These are phyloP conservation scores for Mucor saturninus DNA, from an alignment of 371 early-diverging fungal species.

Conservation along the genomic window DNA sequence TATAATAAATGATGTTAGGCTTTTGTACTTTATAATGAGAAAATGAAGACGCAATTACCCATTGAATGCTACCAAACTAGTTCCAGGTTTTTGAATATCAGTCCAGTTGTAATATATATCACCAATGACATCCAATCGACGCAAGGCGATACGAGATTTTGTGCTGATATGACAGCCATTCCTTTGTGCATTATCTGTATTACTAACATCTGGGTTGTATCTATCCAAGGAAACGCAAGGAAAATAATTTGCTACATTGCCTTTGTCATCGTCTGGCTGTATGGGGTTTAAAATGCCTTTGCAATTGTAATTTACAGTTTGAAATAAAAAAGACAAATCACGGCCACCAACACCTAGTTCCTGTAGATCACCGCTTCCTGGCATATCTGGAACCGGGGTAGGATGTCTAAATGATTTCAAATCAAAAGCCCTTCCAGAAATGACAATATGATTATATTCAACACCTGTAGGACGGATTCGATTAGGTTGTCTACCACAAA, in stretches of 20 bases:
- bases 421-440: slow-evolving; percentile 61
- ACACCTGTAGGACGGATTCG: slow-evolving; percentile 60
- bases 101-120: slow-evolving; percentile 80
- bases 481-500: slow-evolving; percentile 61
- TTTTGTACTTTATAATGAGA: neutral
- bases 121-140: slow-evolving; percentile 55
- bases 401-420: slow-evolving; percentile 50
- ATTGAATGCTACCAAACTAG: slow-evolving; percentile 75
- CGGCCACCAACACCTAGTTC: slow-evolving; percentile 71
- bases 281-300: slow-evolving; percentile 64
- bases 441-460: slow-evolving; percentile 49
- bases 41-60: slow-evolving; percentile 45
- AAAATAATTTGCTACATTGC: slow-evolving; percentile 70
- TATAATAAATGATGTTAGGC: slow-evolving; percentile 2
- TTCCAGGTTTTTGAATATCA: slow-evolving; percentile 61
- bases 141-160: slow-evolving; percentile 51
- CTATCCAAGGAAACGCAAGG: slow-evolving; percentile 70
- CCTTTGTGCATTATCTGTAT: slow-evolving; percentile 58
- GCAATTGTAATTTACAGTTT: slow-evolving; percentile 74
- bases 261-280: slow-evolving; percentile 45
- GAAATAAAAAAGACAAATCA: slow-evolving; percentile 81
- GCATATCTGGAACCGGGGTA: slow-evolving; percentile 42
- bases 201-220: slow-evolving; percentile 44
- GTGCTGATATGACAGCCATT: slow-evolving; percentile 72
- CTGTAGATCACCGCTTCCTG: slow-evolving; percentile 59